Base-by-base conservation (phyloP, 345 rosid species). In the Euphorbia pulcherrima region DNA sequence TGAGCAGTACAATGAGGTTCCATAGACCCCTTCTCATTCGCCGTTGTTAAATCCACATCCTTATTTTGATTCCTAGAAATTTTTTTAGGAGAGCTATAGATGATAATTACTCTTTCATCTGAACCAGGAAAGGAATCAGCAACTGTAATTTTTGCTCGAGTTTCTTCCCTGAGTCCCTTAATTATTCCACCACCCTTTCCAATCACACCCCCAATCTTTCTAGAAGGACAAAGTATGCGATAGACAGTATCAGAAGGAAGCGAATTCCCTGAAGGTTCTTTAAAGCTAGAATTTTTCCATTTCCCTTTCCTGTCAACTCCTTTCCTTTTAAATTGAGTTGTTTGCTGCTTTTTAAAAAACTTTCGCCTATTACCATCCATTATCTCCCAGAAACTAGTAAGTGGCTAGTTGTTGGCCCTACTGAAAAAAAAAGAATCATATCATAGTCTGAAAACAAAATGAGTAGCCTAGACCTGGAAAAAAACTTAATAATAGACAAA, bases 1-100 rank as follows among this genome's bases (percentile, higher is more conserved):
- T 85, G 92, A 20, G 92, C 87, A 69, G 87, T 80, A 68, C 90
- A 85, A 26, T 75, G 78, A 28, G 81, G 83, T 39, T 75, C 81
- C 78, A 74, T 59, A 29, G 40, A 40, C 64, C 70, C 81, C n/a
- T 62, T 54, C 14, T 75, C 69, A 39, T 68, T 75, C 54, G 64
- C 83, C 48, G 29, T 60, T 44, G 63, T 71, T 1, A 69, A 65
- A 67, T 62, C 83, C 41, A 69, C 81, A 67, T 70, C 80, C 21
- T 10, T 17, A 28, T 64, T 61, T 7, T 55, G 69, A 18, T 62
- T 68, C 65, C 64, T 71, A 21, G 78, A 70, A 66, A 68, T 44
- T 60, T 74, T 75, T 33, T 60, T 39, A 13, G 80, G 77, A 52
- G 83, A 79, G 65, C 88, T 87, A 64, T 76, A 81, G 13, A 87